These are phyloP conservation scores for Phialemonium atrogriseum DNA, from an alignment of 2,329 filamentous ascomycete species.

Conservation along the genomic window DNA sequence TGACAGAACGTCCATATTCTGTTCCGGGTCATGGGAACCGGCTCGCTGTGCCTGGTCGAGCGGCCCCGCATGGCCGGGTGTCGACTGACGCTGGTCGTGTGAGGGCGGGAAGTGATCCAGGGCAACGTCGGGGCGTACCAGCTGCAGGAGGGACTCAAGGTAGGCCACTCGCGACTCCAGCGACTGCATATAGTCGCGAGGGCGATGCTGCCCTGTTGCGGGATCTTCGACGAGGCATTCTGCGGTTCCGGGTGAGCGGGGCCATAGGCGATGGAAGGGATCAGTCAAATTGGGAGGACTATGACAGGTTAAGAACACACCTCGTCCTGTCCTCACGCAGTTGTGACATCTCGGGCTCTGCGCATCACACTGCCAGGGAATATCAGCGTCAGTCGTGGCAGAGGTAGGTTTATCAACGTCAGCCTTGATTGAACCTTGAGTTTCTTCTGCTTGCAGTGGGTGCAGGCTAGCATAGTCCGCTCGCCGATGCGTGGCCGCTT, in stretches of 20 bases:
- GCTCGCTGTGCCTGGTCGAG: background rate
- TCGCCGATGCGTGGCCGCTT: slow-evolving; percentile 15
- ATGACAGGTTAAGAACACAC: slow-evolving; percentile 4
- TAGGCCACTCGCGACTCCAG: slow-evolving; percentile 1
- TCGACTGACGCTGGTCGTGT: background rate
- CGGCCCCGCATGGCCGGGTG: background rate
- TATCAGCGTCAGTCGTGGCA: too few species aligned
- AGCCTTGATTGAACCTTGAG: slow-evolving; percentile 15
- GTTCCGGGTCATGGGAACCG: background rate
- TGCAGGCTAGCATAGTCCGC: slow-evolving; percentile 17
- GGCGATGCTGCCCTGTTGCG: background rate
- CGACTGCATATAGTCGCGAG: slow-evolving; percentile 2
- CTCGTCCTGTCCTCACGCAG: slow-evolving; percentile 13
- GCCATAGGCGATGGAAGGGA: background rate
- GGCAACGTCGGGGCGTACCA: slow-evolving; percentile 2
- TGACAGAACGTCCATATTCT: slow-evolving; percentile 12
- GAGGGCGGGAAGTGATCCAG: slow-evolving; percentile 3
- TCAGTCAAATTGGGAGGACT: background rate
- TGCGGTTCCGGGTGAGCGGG: too few species aligned
- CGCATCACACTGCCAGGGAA: slow-evolving; percentile 16
- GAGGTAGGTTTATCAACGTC: background rate
- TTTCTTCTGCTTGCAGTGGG: slow-evolving; percentile 17
- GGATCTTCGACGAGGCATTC: slow-evolving; percentile 3
- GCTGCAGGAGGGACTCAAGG: slow-evolving; percentile 1
- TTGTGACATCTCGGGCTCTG: slow-evolving; percentile 18